Evolutionary conservation across 305 asterid genomes (phyloP), one percentile per base, ranked within the genome.

Genomic region (Fraxinus velutina): DNA sequence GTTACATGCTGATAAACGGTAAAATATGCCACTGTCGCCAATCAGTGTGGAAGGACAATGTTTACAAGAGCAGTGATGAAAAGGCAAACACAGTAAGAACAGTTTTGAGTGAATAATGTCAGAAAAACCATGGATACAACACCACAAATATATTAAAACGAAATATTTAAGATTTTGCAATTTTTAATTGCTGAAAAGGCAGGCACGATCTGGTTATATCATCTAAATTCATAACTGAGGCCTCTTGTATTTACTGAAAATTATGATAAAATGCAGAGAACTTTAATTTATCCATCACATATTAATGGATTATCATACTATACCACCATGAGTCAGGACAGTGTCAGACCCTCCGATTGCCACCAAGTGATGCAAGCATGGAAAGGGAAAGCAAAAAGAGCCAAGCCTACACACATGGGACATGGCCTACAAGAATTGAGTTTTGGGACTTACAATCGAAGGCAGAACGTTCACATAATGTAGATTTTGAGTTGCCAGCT

Each of bases 391-490:
- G 27, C 36, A n/a, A 21, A 44, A 15, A 76, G 9, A 44, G 30
- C 37, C 19, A 39, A 15, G 12, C 42, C 24, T n/a, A 4, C 62
- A 50, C 21, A 50, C 62, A n/a, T 50, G 62, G 62, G 7, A 50
- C 8, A n/a, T 50, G 22, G 62, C 22, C 21, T 4, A 50, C 3
- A 62, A 7, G 36, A 77, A 62, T 62, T 62, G 13, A 70, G 19
- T 37, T 34, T 44, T 19, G 80, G 74, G 82, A 90, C 98, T 92
- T 93, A 93, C 99, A 82, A 92, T 82, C 76, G 98, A 86, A 80
- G 98, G 99, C 80, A 94, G 85, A 34, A 94, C 91, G 22, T 96
- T 93, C 68, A 93, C 97, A 79, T 93, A 96, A 79, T 94, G 94
- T 60, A 94, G 52, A 89, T 96, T 96, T 85, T 93, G 98, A 75